Conservation (phyloP, 1,284 basidiomycete genomes). For the Anthracocystis setariae region DNA sequence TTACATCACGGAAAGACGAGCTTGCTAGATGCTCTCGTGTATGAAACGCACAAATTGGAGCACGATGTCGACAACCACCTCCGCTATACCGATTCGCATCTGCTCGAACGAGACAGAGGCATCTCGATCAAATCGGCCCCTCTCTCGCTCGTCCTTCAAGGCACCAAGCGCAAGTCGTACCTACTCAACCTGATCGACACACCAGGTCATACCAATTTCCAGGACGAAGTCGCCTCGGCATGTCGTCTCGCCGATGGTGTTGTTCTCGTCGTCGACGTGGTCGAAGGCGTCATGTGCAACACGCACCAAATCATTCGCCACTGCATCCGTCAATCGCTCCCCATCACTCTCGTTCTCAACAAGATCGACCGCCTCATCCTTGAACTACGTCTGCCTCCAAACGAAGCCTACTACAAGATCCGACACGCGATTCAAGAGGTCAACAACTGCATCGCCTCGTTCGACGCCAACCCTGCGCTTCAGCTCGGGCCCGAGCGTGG, state of each 20-base stretch:
- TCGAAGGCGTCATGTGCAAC: conserved; percentile 65
- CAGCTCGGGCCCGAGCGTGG: conserved; percentile 92
- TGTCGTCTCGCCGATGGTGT: conserved; percentile 92
- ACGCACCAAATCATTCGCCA: conserved; percentile 59
- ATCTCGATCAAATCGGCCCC: conserved; percentile 97
- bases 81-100: conserved; percentile 95
- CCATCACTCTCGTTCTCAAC: conserved; percentile 94
- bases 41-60: conserved; percentile 92
- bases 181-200: conserved; percentile 95
- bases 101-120: conserved; percentile 84
- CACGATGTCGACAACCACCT: conserved; percentile 68
- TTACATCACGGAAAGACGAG: conserved; percentile 98
- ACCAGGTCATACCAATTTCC: conserved; percentile 96
- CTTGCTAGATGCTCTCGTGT: conserved; percentile 93
- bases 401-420: conserved; percentile 98
- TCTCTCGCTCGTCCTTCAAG: conserved; percentile 89
- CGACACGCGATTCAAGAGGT: conserved; percentile 99
- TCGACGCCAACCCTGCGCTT: conserved; percentile 86
- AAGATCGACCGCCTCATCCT: conserved; percentile 97
- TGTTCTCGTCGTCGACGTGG: conserved; percentile 75
- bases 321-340: conserved; percentile 72
- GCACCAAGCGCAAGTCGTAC: conserved; percentile 91
- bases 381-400: conserved; percentile 92
- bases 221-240: conserved; percentile 88
- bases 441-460: conserved; percentile 80